These are phyloP conservation scores for Chrysanthemum seticuspe DNA, from an alignment of 129 eudicot genomes.

Conservation along the genomic window DNA sequence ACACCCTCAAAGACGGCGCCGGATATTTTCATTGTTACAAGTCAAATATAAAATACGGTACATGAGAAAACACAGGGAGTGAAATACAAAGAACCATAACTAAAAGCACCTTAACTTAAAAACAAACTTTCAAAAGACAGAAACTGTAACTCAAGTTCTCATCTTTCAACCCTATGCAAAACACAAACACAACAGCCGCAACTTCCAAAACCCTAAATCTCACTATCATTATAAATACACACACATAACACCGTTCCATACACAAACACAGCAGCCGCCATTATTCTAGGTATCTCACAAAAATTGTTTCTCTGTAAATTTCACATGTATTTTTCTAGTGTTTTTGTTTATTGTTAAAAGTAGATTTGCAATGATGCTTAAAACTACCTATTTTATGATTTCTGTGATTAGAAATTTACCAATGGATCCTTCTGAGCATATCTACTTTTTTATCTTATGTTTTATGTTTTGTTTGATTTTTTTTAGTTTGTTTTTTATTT, in stretches of 20 bases:
- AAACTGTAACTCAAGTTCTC: constrained; percentile 5
- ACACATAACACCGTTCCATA: background rate
- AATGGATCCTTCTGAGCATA: constrained; percentile 82
- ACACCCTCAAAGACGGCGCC: too few relatives aligned
- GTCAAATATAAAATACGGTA: too few relatives aligned
- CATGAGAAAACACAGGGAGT: too few relatives aligned
- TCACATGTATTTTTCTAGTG: too few relatives aligned
- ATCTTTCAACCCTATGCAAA: constrained; percentile 5
- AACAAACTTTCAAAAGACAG: background rate
- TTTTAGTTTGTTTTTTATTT: background rate
- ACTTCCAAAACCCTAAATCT: constrained; percentile 29
- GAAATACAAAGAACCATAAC: background rate
- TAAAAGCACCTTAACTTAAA: background rate
- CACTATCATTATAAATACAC: constrained; percentile 17
- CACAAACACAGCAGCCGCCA: background rate
- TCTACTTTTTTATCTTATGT: background rate
- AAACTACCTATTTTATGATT: constrained; percentile 74
- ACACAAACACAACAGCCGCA: background rate
- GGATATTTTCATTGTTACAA: too few relatives aligned
- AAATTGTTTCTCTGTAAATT: background rate
- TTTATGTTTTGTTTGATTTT: background rate
- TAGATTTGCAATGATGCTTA: constrained; percentile 52
- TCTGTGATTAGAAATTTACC: constrained; percentile 45
- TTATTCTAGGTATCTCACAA: background rate
- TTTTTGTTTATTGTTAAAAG: background rate